Evolutionary conservation across 2,329 filamentous ascomycete species (phyloP).

Genomic region (Xylariaceae sp.): DNA sequence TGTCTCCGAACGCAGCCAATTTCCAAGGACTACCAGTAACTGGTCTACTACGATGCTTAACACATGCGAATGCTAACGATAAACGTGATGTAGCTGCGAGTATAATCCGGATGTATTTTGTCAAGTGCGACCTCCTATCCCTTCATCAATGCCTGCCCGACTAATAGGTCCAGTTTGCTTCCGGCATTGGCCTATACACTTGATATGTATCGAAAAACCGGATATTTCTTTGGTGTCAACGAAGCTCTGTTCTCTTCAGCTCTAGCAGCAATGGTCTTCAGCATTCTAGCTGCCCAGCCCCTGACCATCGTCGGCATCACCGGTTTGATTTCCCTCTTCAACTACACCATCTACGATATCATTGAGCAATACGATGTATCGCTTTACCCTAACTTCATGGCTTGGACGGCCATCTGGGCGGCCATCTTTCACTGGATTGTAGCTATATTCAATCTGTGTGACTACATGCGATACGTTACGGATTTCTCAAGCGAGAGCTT

Average conservation of each 20-base stretch:
- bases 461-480: conserved; percentile 56
- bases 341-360: conserved; percentile 58
- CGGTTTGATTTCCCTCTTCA: conserved; percentile 51
- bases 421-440: conserved; percentile 54
- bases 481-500: conserved; percentile 52
- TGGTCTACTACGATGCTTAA: conserved; percentile 53
- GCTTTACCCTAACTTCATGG: conserved; percentile 50
- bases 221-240: conserved; percentile 52
- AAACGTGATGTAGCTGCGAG: no score
- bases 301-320: conserved; percentile 55
- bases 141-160: conserved; percentile 3
- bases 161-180: conserved; percentile 34
- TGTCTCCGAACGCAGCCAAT: no score
- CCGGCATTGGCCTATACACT: conserved; percentile 55
- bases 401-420: conserved; percentile 53
- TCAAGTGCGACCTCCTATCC: conserved; percentile 33
- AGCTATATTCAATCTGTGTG: conserved; percentile 46
- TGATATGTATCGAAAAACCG: conserved; percentile 53
- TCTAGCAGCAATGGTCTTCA: conserved; percentile 52
- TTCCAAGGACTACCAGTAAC: no score
- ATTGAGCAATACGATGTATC: conserved; percentile 42
- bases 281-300: conserved; percentile 46
- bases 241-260: conserved; percentile 52
- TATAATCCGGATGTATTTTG: conserved; percentile 55
- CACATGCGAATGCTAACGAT: conserved; percentile 50